phyloP scores from a whole-genome alignment of 768 basidiomycete species.

The Leccinum boreale region DNA sequence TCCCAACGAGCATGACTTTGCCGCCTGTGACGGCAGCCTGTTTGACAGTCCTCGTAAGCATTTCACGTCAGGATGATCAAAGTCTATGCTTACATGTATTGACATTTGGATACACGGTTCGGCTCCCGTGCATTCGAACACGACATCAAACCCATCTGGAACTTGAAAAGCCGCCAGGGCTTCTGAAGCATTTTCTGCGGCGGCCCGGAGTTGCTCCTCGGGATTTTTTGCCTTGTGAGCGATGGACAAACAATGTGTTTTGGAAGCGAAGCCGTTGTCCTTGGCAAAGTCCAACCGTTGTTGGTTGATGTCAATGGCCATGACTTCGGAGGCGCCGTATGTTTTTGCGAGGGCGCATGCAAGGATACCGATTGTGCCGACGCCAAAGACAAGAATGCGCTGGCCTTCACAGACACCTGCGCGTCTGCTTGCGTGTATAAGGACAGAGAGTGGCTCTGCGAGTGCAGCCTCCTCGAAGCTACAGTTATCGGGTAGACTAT shows the following conservation, averaged over 20 bases:
- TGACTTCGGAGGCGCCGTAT: conserved; percentile 65
- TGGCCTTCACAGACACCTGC: conserved; percentile 48
- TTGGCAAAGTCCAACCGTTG: conserved; percentile 77
- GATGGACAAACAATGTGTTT: conserved; percentile 62
- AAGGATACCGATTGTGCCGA: conserved; percentile 90
- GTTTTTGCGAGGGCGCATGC: conserved; percentile 77
- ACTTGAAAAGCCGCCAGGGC: conserved; percentile 55
- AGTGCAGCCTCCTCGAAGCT: conserved; percentile 81
- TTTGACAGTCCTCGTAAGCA: conserved; percentile 13
- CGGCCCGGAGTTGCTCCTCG: conserved; percentile 56
- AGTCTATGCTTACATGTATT: conserved; percentile 64
- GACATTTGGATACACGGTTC: conserved; percentile 91
- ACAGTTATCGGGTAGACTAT: conserved; percentile 70
- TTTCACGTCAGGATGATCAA: conserved; percentile 4
- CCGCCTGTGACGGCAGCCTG: conserved; percentile 83
- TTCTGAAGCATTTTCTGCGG: conserved; percentile 52
- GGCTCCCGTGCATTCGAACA: conserved; percentile 95
- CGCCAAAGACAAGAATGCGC: conserved; percentile 84
- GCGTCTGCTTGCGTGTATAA: conserved; percentile 61
- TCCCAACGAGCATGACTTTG: conserved; percentile 91
- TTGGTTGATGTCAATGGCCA: conserved; percentile 85
- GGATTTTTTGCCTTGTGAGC: conserved; percentile 46
- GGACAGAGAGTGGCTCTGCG: conserved; percentile 92
- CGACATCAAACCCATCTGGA: conserved; percentile 83
- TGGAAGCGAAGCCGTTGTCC: conserved; percentile 69